Base-by-base conservation (phyloP, 495 filamentous ascomycete species). In the Echria macrotheca region DNA sequence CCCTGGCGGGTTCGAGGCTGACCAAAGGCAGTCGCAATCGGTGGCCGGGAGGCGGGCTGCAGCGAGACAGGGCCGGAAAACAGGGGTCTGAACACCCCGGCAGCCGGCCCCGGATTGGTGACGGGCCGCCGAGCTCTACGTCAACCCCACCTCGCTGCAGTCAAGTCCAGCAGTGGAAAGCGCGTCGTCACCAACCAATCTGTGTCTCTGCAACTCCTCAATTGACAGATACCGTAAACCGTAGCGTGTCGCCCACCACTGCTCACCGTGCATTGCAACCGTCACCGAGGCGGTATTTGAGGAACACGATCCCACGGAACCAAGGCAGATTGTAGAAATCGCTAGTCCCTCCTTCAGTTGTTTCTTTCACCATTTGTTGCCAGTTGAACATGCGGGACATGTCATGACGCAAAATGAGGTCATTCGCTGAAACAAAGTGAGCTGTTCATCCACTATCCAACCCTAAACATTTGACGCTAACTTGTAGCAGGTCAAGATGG, bases 401-500 rank as follows among this genome's bases (percentile, higher is more conserved):
- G 44, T 45, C 15, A 44, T 12, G 12, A 22, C 9, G 11, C 15
- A 41, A 41, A 48, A 87, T 87, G 84, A 72, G 81, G 66, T 70
- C 77, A 49, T 72, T 85, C 63, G 73, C 76, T 59, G 81, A 85
- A 53, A 72, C 76, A 54, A 80, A 74, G 83, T 84, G 62, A 55
- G 57, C 57, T 31, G n/a, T 11, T 17, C 7, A 19, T 0, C 17
- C 12, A 5, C 18, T n/a, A 8, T 24, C 37, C 28, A 7, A 12
- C 32, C 40, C 43, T 23, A 18, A 37, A 7, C 10, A 15, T 25
- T n/a, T n/a, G n/a, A n/a, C n/a, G n/a, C n/a, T n/a, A n/a, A n/a
- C n/a, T n/a, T n/a, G n/a, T n/a, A n/a, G 21, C 50, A 79, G 74
- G 51, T 53, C 55, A 47, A 65, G 82, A 77, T 91, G 86, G 86